These are phyloP conservation scores for Boletus eberwhitei DNA, from an alignment of 768 basidiomycete genomes.

Conservation along the genomic window DNA sequence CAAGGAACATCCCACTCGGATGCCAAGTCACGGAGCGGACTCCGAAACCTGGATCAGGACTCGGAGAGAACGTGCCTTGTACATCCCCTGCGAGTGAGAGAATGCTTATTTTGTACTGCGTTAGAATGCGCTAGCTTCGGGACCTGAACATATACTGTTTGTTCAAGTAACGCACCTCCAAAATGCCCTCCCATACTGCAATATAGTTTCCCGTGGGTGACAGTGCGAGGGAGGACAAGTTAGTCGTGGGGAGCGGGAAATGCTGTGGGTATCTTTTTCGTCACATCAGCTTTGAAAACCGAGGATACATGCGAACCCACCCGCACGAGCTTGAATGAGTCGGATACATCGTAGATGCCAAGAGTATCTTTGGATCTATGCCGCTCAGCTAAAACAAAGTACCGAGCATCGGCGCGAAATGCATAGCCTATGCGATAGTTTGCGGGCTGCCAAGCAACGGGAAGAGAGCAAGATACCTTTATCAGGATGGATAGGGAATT, in stretches of 20 bases:
- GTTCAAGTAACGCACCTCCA: constrained; percentile 58
- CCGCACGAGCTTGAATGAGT: constrained; percentile 68
- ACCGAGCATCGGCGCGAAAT: constrained; percentile 76
- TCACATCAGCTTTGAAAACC: constrained; percentile 17
- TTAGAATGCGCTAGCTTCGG: background rate
- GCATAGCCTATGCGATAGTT: constrained; percentile 54
- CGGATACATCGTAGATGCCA: constrained; percentile 75
- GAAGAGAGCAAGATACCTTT: constrained; percentile 46
- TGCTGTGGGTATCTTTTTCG: constrained; percentile 49
- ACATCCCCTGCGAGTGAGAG: constrained; percentile 63
- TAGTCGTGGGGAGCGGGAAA: constrained; percentile 74
- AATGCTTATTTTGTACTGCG: constrained; percentile 73
- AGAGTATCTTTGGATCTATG: constrained; percentile 88
- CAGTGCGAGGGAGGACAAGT: constrained; percentile 65
- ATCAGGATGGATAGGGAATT: constrained; percentile 79
- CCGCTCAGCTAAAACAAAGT: constrained; percentile 82
- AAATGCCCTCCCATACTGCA: constrained; percentile 79
- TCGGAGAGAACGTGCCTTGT: constrained; percentile 65
- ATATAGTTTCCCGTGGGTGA: constrained; percentile 76
- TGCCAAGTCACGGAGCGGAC: constrained; percentile 81
- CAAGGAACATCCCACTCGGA: constrained; percentile 78
- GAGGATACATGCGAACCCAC: constrained; percentile 35
- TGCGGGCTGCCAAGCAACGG: background rate
- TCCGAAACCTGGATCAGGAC: constrained; percentile 79
- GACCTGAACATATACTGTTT: background rate